A percentile compares a stretch with the other conserved stretches of the same genome.
Conservation (phyloP, 2,329 filamentous ascomycete species). For the Penicillium expansum region DNA sequence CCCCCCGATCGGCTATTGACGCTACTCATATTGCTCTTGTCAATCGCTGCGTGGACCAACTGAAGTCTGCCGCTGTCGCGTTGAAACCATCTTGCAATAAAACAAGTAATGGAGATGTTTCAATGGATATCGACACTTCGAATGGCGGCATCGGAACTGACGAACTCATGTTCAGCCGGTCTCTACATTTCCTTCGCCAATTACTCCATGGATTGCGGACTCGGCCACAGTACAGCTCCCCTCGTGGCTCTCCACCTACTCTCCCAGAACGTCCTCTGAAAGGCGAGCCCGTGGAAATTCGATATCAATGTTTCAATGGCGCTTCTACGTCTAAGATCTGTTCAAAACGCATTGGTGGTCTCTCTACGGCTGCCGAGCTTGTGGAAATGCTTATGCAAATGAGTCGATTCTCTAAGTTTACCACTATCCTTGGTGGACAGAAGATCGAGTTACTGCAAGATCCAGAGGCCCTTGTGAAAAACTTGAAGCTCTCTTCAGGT, state of each 20-base stretch:
- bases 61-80: conserved; percentile 61
- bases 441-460: conserved; percentile 61
- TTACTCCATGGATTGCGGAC: conserved; percentile 58
- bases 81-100: conserved; percentile 53
- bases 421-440: conserved; percentile 67
- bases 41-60: conserved; percentile 67
- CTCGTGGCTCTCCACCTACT: conserved; percentile 60
- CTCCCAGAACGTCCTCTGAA: conserved; percentile 53
- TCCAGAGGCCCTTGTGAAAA: conserved; percentile 61
- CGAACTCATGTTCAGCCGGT: conserved; percentile 65
- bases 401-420: conserved; percentile 74
- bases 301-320: conserved; percentile 71
- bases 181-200: conserved; percentile 64
- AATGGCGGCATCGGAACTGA: conserved; percentile 53
- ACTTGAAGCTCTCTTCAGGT: conserved; percentile 64
- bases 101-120: conserved; percentile 47
- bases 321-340: conserved; percentile 59
- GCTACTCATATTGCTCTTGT: conserved; percentile 68
- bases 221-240: conserved; percentile 58
- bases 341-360: conserved; percentile 63
- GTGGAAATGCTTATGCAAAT: conserved; percentile 63
- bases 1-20: conserved; percentile 49
- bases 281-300: conserved; percentile 65
- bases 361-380: conserved; percentile 69
- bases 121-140: conserved; percentile 52